A percentile compares a stretch with the other conserved stretches of the same genome.
Conservation (phyloP, 805 yeast species). For the Candida saitoana region DNA sequence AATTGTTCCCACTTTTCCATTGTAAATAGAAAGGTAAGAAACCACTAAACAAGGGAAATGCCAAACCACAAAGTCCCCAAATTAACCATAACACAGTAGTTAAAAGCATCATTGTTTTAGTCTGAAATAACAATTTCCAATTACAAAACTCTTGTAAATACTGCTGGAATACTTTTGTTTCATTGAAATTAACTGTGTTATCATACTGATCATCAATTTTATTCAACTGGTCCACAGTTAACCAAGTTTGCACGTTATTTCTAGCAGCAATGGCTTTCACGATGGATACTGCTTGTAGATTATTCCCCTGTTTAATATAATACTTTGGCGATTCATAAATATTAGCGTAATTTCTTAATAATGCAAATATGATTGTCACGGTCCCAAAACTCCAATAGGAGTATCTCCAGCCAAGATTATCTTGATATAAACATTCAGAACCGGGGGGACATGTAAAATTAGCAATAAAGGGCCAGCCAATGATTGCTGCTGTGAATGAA, state of each 20-base stretch:
- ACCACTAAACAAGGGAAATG: constrained; percentile 46
- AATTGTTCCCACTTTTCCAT: constrained; percentile 19
- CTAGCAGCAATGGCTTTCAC: constrained; percentile 38
- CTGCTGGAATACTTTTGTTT: constrained; percentile 17
- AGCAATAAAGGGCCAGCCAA: constrained; percentile 51
- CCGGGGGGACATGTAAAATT: constrained; percentile 36
- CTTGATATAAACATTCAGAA: constrained; percentile 34
- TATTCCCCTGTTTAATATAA: constrained; percentile 45
- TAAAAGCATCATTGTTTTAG: constrained; percentile 33
- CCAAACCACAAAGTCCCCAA: constrained; percentile 50
- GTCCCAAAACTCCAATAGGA: constrained; percentile 42
- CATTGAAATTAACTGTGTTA: constrained; percentile 1
- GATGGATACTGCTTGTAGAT: constrained; percentile 39
- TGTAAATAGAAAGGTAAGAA: constrained; percentile 45
- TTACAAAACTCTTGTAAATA: constrained; percentile 14
- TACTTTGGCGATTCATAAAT: constrained; percentile 52
- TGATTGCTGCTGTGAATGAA: constrained; percentile 43
- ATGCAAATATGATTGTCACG: constrained; percentile 31
- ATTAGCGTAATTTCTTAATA: constrained; percentile 17
- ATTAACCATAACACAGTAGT: constrained; percentile 31
- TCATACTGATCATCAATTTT: constrained; percentile 31
- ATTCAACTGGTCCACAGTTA: constrained; percentile 41
- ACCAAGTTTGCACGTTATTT: constrained; percentile 33
- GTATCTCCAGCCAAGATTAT: constrained; percentile 57
- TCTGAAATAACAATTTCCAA: constrained; percentile 35